Evolutionary conservation across 805 yeast species (phyloP).

Genomic region (Saturnispora zaruensis): DNA sequence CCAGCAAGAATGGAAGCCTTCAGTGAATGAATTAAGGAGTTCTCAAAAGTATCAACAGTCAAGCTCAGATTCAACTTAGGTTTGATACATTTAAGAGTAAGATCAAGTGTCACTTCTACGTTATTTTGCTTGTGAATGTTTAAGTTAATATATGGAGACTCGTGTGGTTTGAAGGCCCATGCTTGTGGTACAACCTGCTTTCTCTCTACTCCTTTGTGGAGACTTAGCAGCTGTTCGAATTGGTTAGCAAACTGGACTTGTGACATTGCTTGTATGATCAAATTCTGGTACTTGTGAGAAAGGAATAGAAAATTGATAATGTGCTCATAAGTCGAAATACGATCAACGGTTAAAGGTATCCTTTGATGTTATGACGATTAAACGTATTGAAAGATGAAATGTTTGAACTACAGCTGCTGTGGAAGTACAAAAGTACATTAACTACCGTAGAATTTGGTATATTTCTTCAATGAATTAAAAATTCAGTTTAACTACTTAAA

Average conservation of each 20-base stretch:
- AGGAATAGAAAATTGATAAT: neutral
- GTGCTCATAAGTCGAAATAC: neutral
- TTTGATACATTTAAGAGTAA: slow-evolving; percentile 52
- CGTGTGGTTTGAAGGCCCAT: neutral
- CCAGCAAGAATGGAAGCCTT: slow-evolving; percentile 26
- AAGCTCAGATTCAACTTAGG: slow-evolving; percentile 48
- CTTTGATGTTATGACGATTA: too few species aligned
- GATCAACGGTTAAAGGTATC: neutral
- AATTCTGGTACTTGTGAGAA: neutral
- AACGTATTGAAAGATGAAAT: too few species aligned
- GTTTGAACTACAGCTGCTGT: too few species aligned
- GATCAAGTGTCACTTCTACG: neutral
- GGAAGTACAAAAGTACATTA: too few species aligned
- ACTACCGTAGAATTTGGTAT: too few species aligned
- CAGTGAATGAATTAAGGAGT: slow-evolving; percentile 27
- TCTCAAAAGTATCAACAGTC: slow-evolving; percentile 14
- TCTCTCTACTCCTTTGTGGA: neutral
- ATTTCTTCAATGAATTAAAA: too few species aligned
- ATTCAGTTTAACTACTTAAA: too few species aligned
- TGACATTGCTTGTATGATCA: slow-evolving; percentile 2
- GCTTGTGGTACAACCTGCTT: slow-evolving; percentile 18
- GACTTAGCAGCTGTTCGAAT: neutral
- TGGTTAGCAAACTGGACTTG: slow-evolving; percentile 7
- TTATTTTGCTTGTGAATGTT: neutral
- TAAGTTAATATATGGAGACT: neutral